Base-by-base conservation (phyloP, 2,329 filamentous ascomycete species). In the Colletotrichum salicis region DNA sequence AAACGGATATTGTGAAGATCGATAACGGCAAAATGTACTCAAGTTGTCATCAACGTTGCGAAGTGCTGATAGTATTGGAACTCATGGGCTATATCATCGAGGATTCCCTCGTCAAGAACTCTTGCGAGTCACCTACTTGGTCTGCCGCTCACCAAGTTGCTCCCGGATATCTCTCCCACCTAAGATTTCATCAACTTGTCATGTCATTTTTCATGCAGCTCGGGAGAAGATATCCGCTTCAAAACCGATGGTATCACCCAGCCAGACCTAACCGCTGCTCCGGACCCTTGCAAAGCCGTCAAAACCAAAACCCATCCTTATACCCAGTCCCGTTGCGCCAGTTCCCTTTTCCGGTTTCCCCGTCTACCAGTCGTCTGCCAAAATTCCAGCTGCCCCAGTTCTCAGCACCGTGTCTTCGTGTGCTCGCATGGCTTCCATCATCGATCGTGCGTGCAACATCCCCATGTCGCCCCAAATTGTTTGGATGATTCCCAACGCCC, bases 401-500 rank as follows among this genome's bases (percentile, higher is more conserved):
- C 67, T 72, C 29, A 76, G 72, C 65, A 75, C 2, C 19, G 62
- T 64, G 7, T 76, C 77, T 24, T 71, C 67, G 58, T 78, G 76
- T 1, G 68, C 65, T n/a, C 75, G 74, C 83, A 86, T 84, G 7
- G 80, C 75, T 54, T 86, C 84, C 48, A 84, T 83, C 71, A 87
- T 78, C 22, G 80, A 78, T 66, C 82, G 80, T 2, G 86, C 86
- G 73, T 87, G 84, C 41, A 85, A 78, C 84, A 89, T 87, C 10
- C 87, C 87, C 78, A 87, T 84, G 54, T 85, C 82, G 60, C 81
- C 79, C 84, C 85, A 88, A 13, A 88, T 83, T 11, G 85, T 85
- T 55, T 86, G 83, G 66, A 88, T 77, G 22, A 85, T 78, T 19
- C 77, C 79, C 63, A 86, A 76, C 0, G 83, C 80, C 86, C 86